These are phyloP conservation scores for Sugiyamaella boreocaroliniensis DNA, from an alignment of 805 yeast genomes.

Conservation along the genomic window DNA sequence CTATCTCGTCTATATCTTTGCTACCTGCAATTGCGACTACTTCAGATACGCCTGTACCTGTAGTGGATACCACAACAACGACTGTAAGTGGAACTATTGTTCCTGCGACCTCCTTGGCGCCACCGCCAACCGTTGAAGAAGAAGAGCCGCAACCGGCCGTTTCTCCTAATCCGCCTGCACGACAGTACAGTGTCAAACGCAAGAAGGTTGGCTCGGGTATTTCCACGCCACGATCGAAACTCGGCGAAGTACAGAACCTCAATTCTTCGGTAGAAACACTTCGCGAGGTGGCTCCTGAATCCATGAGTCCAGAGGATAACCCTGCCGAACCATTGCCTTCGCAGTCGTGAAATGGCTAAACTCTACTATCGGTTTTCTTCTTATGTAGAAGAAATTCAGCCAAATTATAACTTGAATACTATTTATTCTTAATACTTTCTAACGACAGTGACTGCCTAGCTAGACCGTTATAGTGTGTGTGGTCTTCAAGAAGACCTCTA, in stretches of 20 bases:
- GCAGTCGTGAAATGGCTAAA: not conserved
- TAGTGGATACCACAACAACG: not conserved
- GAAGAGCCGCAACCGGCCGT: not conserved
- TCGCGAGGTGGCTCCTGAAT: not conserved
- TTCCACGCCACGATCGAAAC: not conserved
- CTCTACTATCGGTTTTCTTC: too few species aligned
- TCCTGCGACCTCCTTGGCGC: not conserved
- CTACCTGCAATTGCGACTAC: not conserved
- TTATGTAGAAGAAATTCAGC: too few species aligned
- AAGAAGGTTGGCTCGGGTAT: not conserved
- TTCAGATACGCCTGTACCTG: not conserved
- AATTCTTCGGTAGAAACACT: not conserved
- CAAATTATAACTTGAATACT: too few species aligned
- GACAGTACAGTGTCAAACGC: slow-evolving; percentile 2
- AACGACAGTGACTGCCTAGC: too few species aligned
- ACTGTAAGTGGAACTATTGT: not conserved
- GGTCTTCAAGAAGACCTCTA: too few species aligned
- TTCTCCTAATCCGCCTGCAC: not conserved
- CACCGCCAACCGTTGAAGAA: not conserved
- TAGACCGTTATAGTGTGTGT: too few species aligned
- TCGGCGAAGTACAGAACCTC: not conserved
- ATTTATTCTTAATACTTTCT: too few species aligned
- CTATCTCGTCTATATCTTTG: not conserved
- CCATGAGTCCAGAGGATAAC: not conserved
- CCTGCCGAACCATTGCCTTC: not conserved